Evolutionary conservation across 2,329 filamentous ascomycete species (phyloP).

Genomic region (Aspergillus sergii): DNA sequence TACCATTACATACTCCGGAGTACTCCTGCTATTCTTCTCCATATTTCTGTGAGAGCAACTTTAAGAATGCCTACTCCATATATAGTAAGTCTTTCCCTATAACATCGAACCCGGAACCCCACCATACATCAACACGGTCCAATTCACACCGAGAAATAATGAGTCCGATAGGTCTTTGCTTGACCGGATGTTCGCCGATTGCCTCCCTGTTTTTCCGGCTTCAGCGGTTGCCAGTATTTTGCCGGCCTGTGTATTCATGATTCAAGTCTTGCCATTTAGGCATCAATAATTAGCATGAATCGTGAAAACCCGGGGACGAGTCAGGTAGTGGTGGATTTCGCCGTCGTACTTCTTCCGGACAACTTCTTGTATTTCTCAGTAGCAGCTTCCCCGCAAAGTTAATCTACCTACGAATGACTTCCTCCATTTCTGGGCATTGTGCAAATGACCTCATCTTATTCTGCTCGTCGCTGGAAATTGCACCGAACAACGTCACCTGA

Average conservation of each 20-base stretch:
- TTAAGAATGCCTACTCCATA: not conserved
- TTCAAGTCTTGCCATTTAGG: not conserved
- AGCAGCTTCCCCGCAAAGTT: not conserved
- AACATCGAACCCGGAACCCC: not conserved
- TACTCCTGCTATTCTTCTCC: not conserved
- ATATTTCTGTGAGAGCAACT: not conserved
- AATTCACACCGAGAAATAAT: not conserved
- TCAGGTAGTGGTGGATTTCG: not conserved
- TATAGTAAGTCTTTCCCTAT: not conserved
- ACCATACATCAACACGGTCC: not conserved
- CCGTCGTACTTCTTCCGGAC: not conserved
- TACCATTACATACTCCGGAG: too few species aligned
- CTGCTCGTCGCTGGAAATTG: not conserved
- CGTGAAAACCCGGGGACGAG: not conserved
- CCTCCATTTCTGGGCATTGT: not conserved
- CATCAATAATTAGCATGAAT: not conserved
- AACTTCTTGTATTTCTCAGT: not conserved
- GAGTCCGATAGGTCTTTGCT: not conserved
- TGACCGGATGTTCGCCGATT: not conserved
- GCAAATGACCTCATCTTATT: not conserved
- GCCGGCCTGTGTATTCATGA: not conserved
- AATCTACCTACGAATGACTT: not conserved
- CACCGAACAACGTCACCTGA: not conserved
- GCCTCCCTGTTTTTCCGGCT: not conserved
- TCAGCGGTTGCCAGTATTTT: not conserved